Conservation (phyloP, 108 stramenopile genomes). For the Cyclotella choctawhatcheeana region DNA sequence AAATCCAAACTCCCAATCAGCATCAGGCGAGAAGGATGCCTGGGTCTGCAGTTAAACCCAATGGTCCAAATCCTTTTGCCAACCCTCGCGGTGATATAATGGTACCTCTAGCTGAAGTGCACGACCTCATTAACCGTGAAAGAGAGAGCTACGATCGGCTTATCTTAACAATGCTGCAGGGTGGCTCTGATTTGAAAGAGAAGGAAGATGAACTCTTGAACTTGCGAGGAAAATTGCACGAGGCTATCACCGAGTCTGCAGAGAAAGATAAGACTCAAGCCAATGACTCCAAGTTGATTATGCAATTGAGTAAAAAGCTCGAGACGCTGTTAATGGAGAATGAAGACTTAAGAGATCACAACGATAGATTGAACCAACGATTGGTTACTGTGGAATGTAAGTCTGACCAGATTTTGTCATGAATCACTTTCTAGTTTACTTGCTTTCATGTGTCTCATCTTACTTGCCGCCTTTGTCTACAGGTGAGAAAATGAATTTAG, state of each 20-base stretch:
- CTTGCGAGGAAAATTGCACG: slow-evolving; percentile 73
- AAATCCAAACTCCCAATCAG: slow-evolving; percentile 58
- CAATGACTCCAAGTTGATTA: slow-evolving; percentile 92
- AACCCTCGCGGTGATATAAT: slow-evolving; percentile 62
- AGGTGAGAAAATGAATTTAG: slow-evolving; percentile 37
- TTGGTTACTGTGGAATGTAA: slow-evolving; percentile 87
- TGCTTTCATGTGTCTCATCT: neutral
- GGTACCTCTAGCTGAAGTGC: slow-evolving; percentile 84
- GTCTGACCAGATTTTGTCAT: no score
- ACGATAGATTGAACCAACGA: slow-evolving; percentile 84
- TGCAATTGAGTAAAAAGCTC: slow-evolving; percentile 93
- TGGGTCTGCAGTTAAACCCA: slow-evolving; percentile 45
- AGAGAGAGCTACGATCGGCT: slow-evolving; percentile 89
- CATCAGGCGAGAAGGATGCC: slow-evolving; percentile 50
- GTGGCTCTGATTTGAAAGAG: slow-evolving; percentile 83
- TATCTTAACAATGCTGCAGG: slow-evolving; percentile 83
- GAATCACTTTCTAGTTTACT: neutral
- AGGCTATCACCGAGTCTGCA: slow-evolving; percentile 65
- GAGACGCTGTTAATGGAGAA: slow-evolving; percentile 93
- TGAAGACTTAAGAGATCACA: slow-evolving; percentile 89
- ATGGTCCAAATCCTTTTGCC: slow-evolving; percentile 52
- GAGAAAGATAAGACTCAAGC: slow-evolving; percentile 89
- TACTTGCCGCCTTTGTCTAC: neutral
- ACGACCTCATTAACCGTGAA: slow-evolving; percentile 84
- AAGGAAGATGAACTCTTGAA: slow-evolving; percentile 85